Evolutionary conservation across 352 stramenopile genomes (phyloP), one percentile per base, ranked within the genome.

Genomic region (Globisporangium ultimum): DNA sequence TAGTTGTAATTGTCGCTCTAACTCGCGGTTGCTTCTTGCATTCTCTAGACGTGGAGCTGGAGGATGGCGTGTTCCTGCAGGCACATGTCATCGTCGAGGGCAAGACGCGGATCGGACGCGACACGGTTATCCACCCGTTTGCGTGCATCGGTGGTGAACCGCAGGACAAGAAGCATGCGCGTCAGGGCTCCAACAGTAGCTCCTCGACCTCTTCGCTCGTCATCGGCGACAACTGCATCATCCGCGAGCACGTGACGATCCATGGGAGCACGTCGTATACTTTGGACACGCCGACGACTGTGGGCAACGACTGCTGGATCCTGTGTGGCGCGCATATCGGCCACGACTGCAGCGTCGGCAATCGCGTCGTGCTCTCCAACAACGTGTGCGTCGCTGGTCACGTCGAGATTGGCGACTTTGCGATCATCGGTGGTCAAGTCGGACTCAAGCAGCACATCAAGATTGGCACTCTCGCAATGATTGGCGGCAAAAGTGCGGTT

Each of bases 191-290:
- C 38, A 47, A 24, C 13, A 42, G 34, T 18, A 17, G 48, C 0
- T 24, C 50, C 0, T 21, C 20, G 14, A 43, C 43, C 2, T 58
- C 60, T 10, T 71, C 77, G 34, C 66, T 92, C 3, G 66, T 67
- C 14, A 74, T 94, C 21, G 84, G 84, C 22, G 68, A 61, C 43
- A 78, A 91, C 66, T 92, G 82, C 67, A 67, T 90, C 48, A 91
- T 93, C 60, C 78, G 84, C 3, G 85, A 94, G 58, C 85, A 92
- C 61, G 85, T 88, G 18, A 94, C 85, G 15, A 84, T 94, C 53
- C 84, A 94, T 55, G 76, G 80, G 22, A 84, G 83, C 58, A 93
- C 83, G 20, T 86, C 84, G 43, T 91, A 88, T 62, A 83, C 74
- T 20, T 42, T 36, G 2, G 58, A 75, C 10, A 21, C 48, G 13